These are phyloP conservation scores for Calonectria naviculata DNA, from an alignment of 2,329 filamentous ascomycete genomes.

Conservation along the genomic window DNA sequence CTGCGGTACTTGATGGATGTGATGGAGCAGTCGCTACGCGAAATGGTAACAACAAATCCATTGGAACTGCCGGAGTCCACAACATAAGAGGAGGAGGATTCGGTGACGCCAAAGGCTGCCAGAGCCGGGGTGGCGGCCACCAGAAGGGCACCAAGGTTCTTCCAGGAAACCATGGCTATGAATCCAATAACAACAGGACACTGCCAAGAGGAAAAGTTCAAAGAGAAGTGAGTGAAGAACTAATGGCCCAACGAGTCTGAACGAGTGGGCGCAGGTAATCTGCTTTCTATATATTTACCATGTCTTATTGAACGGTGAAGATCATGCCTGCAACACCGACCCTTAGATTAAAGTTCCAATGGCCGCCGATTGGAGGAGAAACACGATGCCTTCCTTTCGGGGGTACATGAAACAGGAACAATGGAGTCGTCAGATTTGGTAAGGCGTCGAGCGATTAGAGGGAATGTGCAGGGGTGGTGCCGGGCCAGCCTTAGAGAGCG, in stretches of 20 bases:
- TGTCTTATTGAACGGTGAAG: not conserved
- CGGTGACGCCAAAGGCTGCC: slow-evolving; percentile 56
- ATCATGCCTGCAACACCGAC: not conserved
- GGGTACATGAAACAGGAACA: slow-evolving; percentile 32
- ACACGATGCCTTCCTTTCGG: slow-evolving; percentile 22
- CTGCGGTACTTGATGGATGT: slow-evolving; percentile 71
- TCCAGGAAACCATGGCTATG: slow-evolving; percentile 36
- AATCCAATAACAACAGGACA: not conserved
- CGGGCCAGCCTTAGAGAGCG: not conserved
- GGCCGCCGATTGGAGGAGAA: slow-evolving; percentile 40
- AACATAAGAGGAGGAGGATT: slow-evolving; percentile 53
- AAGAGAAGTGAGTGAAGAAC: not conserved
- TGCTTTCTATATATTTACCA: slow-evolving; percentile 7
- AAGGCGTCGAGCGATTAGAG: not conserved
- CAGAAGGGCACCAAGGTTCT: slow-evolving; percentile 40
- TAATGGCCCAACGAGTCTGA: not conserved
- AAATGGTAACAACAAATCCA: slow-evolving; percentile 62
- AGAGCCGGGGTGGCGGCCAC: slow-evolving; percentile 43
- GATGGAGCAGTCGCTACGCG: slow-evolving; percentile 69
- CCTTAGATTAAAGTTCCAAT: slow-evolving; percentile 21
- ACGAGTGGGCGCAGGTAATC: not conserved
- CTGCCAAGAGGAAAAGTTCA: not conserved
- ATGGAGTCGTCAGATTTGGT: not conserved
- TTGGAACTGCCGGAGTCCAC: slow-evolving; percentile 61
- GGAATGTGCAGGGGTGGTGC: not conserved